Base-by-base conservation (phyloP, 257 asterid species). In the Orobanche coerulescens region DNA sequence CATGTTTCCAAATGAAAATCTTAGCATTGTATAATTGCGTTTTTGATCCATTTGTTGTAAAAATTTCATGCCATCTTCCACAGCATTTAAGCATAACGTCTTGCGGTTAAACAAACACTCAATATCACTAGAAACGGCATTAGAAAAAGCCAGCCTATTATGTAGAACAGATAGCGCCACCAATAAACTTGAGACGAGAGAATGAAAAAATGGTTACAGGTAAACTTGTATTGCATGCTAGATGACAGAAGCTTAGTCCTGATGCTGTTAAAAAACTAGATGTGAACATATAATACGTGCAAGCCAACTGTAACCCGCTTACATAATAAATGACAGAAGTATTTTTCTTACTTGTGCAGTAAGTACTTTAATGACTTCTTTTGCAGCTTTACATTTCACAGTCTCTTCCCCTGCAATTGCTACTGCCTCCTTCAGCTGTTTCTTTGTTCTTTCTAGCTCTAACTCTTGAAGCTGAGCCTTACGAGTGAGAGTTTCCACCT, bases 351-450 rank as follows among this genome's bases (percentile, higher is more conserved):
- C 97, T 71, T 89, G 95, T 62, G 94, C 84, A 71, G 97, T 86
- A 14, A 89, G 94, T 50, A 95, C 82, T 81, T 90, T n/a, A n/a
- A n/a, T n/a, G n/a, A n/a, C n/a, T n/a, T n/a, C n/a, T n/a, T n/a
- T n/a, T n/a, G n/a, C n/a, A 19, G 96, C 96, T 80, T 91, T 91
- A 87, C 95, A 85, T 77, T 91, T 91, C 19, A 86, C 89, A 71
- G 88, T 81, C 85, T 91, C 98, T 71, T 90, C 97, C 74, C 91
- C 95, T 52, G 94, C 96, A 75, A 83, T 78, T 67, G 85, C 76
- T 68, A 81, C 80, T 59, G 97, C 94, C 69, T 90, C 97, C 82
- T 90, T 90, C 71, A 90, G 75, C 72, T 87, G 96, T 63, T 83
- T 85, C 36, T 82, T 76, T 53, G 87, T 80, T 82, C n/a, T n/a